Evolutionary conservation across 495 filamentous ascomycete species (phyloP), one percentile per base, ranked within the genome.

Genomic region (Cercophora sp.): DNA sequence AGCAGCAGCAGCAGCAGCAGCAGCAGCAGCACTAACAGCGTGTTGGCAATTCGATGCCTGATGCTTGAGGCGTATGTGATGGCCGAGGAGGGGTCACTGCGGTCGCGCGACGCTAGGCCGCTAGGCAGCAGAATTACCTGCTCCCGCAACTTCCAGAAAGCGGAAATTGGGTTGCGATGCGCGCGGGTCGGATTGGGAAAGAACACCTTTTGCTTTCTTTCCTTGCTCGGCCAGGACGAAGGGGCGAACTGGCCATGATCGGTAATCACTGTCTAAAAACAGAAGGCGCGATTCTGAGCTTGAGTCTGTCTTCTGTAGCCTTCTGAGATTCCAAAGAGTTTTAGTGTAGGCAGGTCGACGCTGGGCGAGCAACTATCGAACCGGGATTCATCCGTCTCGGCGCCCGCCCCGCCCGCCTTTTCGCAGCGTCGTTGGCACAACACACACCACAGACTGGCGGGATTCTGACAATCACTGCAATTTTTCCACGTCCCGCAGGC

Each of bases 381-480:
- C n/a, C n/a, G n/a, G n/a, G n/a, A n/a, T n/a, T n/a, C n/a, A n/a
- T n/a, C n/a, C n/a, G n/a, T n/a, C n/a, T n/a, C n/a, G n/a, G n/a
- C 10, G 27, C 10, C 16, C 15, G 5, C 19, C 26, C 23, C 19
- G 36, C 26, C 48, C 48, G 48, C 48, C 19, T 23, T 43, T 51
- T 51, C 48, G 25, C 25, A 18, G 25, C 22, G 36, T 11, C 18
- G 24, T 11, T 24, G 22, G n/a, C 19, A 39, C 16, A 16, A 27
- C 26, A 27, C 48, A 42, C 36, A 41, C 48, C 48, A 43, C 48
- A 42, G 39, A 51, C 24, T 31, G 48, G 48, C 48, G 48, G 48
- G 26, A 51, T 40, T 27, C 23, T 46, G 34, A 20, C 24, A 20
- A 41, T n/a, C 22, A 22, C 22, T 41, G 29, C 8, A 6, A 6